Evolutionary conservation across 1,284 basidiomycete genomes (phyloP).

Genomic region (Austroboletus niveus): DNA sequence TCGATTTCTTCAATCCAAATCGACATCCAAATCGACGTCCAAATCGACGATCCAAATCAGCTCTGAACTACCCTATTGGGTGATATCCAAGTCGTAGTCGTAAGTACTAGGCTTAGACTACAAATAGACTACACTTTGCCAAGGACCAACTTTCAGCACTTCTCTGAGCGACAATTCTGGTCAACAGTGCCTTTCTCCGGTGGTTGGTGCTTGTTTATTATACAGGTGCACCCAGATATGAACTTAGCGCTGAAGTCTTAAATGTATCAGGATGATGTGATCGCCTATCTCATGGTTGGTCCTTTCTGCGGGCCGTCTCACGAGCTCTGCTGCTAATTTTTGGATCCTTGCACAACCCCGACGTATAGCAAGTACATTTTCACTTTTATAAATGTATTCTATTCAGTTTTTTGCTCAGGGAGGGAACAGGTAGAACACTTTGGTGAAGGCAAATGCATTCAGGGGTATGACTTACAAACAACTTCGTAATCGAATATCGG

Average conservation of each 20-base stretch:
- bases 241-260: constrained; percentile 88
- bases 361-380: constrained; percentile 62
- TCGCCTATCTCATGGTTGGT: constrained; percentile 98
- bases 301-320: constrained; percentile 98
- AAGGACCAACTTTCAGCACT: too few relatives aligned
- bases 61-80: too few relatives aligned
- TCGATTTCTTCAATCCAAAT: too few relatives aligned
- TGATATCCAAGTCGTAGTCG: too few relatives aligned
- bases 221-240: constrained; percentile 72
- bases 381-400: neutral
- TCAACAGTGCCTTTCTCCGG: too few relatives aligned
- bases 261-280: constrained; percentile 90
- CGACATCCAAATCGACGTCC: too few relatives aligned
- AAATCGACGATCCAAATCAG: too few relatives aligned
- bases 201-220: constrained; percentile 25
- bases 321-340: constrained; percentile 88
- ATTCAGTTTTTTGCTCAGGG: constrained; percentile 39
- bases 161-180: too few relatives aligned
- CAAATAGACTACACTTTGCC: too few relatives aligned
- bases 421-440: constrained; percentile 88
- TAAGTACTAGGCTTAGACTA: too few relatives aligned
- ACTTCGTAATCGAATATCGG: constrained; percentile 78
- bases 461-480: constrained; percentile 86
- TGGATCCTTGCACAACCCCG: constrained; percentile 85
- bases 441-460: constrained; percentile 78